Evolutionary conservation across 2,329 filamentous ascomycete genomes (phyloP).

Genomic region (Phoma herbarum): DNA sequence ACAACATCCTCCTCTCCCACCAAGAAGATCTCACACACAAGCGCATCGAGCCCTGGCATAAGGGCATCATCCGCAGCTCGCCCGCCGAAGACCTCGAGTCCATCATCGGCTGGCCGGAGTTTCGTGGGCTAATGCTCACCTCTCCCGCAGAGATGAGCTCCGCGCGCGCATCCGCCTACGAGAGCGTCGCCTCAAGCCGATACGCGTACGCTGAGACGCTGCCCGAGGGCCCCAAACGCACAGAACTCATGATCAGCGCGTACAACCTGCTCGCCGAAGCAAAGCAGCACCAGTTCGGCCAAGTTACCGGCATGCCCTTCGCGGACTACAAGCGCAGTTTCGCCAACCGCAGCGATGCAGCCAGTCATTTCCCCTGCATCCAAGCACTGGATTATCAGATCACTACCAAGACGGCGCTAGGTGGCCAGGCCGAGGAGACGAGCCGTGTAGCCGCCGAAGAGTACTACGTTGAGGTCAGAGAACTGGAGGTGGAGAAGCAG

Average conservation of each 20-base stretch:
- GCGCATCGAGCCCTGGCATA: constrained; percentile 33
- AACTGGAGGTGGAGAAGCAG: constrained; percentile 30
- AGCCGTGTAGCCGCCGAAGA: constrained; percentile 23
- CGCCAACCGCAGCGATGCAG: constrained; percentile 5
- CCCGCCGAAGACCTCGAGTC: constrained; percentile 35
- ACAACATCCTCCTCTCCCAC: constrained; percentile 68
- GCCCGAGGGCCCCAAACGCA: constrained; percentile 30
- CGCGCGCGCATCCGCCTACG: constrained; percentile 37
- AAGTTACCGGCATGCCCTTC: constrained; percentile 33
- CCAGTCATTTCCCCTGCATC: constrained; percentile 24
- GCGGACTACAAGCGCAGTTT: constrained; percentile 22
- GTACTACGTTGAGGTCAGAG: constrained; percentile 25
- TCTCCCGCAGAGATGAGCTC: constrained; percentile 31
- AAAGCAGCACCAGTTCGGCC: constrained; percentile 35
- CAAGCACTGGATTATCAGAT: constrained; percentile 34
- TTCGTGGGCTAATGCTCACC: constrained; percentile 35
- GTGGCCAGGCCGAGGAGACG: constrained; percentile 22
- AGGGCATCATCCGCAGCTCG: constrained; percentile 27
- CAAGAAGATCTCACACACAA: constrained; percentile 42
- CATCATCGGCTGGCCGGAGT: constrained; percentile 40
- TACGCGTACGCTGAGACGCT: constrained; percentile 35
- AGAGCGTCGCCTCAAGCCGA: constrained; percentile 35
- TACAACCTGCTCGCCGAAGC: constrained; percentile 44
- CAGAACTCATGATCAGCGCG: constrained; percentile 33
- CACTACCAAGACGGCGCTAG: constrained; percentile 27